phyloP scores from a whole-genome alignment of 805 yeast species.

The Middelhovenomyces tepae region DNA sequence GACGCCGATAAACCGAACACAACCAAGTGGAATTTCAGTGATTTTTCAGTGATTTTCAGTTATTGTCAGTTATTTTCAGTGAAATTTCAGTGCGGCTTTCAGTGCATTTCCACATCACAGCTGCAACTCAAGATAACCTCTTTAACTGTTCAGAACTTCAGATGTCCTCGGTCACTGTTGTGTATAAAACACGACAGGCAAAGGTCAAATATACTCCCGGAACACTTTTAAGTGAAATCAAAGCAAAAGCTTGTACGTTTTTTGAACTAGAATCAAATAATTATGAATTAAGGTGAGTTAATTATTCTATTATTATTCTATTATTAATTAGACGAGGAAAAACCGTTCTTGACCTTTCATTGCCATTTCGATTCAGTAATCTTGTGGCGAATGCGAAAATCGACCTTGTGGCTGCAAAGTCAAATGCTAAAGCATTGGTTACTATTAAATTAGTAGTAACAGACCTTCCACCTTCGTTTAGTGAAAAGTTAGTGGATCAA shows the following conservation, averaged over 20 bases:
- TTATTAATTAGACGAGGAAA: slow-evolving; percentile 8
- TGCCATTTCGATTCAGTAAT: slow-evolving; percentile 16
- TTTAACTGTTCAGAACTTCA: too few species aligned
- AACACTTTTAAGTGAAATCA: slow-evolving; percentile 15
- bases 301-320: background rate
- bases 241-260: slow-evolving; percentile 13
- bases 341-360: slow-evolving; percentile 9
- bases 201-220: slow-evolving; percentile 15
- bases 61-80: too few species aligned
- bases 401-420: slow-evolving; percentile 14
- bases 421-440: slow-evolving; percentile 1
- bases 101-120: too few species aligned
- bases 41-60: too few species aligned
- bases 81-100: too few species aligned
- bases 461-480: slow-evolving; percentile 16
- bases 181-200: too few species aligned
- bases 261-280: slow-evolving; percentile 14
- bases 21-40: too few species aligned
- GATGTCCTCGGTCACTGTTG: too few species aligned
- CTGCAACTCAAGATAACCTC: too few species aligned
- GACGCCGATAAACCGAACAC: too few species aligned
- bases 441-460: slow-evolving; percentile 13
- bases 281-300: slow-evolving; percentile 3
- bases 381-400: slow-evolving; percentile 17
- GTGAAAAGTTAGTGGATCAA: slow-evolving; percentile 11